Evolutionary conservation across 148 eudicot species (phyloP).

Genomic region (Rhododendron williamsianum): DNA sequence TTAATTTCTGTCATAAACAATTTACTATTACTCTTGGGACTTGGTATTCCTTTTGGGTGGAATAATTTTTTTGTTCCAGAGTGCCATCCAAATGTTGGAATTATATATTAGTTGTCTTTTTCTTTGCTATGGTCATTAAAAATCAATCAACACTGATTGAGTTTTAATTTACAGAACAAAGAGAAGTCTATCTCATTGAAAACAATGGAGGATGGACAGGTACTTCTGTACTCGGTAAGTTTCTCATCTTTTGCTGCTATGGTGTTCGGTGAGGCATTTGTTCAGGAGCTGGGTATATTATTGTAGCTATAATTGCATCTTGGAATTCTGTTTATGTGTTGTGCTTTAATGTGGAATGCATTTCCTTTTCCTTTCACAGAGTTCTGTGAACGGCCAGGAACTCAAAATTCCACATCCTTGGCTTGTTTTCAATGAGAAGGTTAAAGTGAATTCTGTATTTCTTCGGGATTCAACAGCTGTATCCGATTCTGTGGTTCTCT

Average conservation of each 20-base stretch:
- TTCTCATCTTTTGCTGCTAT: slow-evolving; percentile 7
- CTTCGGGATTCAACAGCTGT: slow-evolving; percentile 93
- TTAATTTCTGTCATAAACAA: not conserved
- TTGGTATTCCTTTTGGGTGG: not conserved
- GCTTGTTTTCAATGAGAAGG: slow-evolving; percentile 93
- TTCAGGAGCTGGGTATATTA: not conserved
- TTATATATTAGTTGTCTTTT: not conserved
- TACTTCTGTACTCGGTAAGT: slow-evolving; percentile 75
- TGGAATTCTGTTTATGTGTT: not conserved
- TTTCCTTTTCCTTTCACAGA: slow-evolving; percentile 33
- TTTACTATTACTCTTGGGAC: not conserved
- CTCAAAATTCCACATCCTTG: slow-evolving; percentile 77
- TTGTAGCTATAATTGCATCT: not conserved
- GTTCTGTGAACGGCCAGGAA: slow-evolving; percentile 82
- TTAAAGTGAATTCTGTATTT: slow-evolving; percentile 88
- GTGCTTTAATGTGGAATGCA: not conserved
- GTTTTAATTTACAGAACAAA: slow-evolving; percentile 58
- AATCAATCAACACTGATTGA: slow-evolving; percentile 5
- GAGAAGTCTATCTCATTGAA: slow-evolving; percentile 76
- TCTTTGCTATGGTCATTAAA: not conserved
- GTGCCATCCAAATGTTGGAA: slow-evolving; percentile 3
- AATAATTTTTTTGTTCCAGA: not conserved
- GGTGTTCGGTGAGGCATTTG: not conserved
- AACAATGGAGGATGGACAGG: slow-evolving; percentile 98
- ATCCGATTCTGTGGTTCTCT: slow-evolving; percentile 77